Evolutionary conservation across 192 early-diverging fungal genomes (phyloP), one percentile per base, ranked within the genome.

Genomic region (Coemansia sp.): DNA sequence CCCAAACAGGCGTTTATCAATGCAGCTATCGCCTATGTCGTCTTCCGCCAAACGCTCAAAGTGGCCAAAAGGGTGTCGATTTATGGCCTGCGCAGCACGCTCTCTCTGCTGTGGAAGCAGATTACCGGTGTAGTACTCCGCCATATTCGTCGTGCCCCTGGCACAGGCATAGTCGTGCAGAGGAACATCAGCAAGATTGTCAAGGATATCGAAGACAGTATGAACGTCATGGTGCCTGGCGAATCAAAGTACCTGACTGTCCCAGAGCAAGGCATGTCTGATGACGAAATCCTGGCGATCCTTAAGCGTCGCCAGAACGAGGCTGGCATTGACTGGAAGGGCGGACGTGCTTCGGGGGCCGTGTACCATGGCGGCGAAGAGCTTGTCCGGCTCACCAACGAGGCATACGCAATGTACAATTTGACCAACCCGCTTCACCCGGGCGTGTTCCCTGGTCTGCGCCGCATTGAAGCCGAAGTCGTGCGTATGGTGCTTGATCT

Each of bases 381-480:
- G 40, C 82, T 96, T n/a, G 87, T 86, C 2, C 67, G 83, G 45
- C 74, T 96, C 5, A 78, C 88, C 8, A 90, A 88, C 37, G 84
- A 91, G 60, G 94, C 95, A 5, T 98, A 92, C 71, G 81, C 84
- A 14, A 86, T 90, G 75, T 98, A 94, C 70, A 85, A 88, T 10
- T 74, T 92, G 26, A 72, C 90, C 51, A 98, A 98, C 67, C 95
- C 95, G 9, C 85, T 99, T 43, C 96, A 99, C 65, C 94, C 96
- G 3, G 94, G 94, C 48, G 86, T 97, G 51, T 99, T 97, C 84
- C 95, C 95, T 1, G 94, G 94, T 26, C 78, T 95, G n/a, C 88
- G 96, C 42, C 88, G 90, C 58, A 94, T 99, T 88, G 96, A 99
- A 71, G 93, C 94, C 43, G 96, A 99, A 70, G 84, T 95, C 24